phyloP scores from a whole-genome alignment of 2,329 filamentous ascomycete species.

The Colletotrichum sp. region DNA sequence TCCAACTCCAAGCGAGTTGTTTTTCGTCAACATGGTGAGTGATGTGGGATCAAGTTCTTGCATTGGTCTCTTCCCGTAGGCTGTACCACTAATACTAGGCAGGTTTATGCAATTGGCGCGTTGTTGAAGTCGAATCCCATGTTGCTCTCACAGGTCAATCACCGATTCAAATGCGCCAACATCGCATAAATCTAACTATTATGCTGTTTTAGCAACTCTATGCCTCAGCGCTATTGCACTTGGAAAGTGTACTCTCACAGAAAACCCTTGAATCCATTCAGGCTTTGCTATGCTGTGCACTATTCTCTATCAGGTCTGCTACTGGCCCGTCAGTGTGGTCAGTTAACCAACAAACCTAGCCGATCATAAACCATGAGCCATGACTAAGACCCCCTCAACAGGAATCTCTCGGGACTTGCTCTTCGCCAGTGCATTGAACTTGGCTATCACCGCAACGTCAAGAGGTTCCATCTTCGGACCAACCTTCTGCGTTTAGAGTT shows the following conservation, averaged over 20 bases:
- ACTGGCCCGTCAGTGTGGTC: slow-evolving; percentile 30
- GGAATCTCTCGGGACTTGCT: slow-evolving; percentile 33
- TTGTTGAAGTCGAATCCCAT: background rate
- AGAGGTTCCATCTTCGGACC: background rate
- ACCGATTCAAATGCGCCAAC: background rate
- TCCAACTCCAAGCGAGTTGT: background rate
- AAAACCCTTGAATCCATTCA: slow-evolving; percentile 33
- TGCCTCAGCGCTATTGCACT: slow-evolving; percentile 23
- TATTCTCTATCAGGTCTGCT: slow-evolving; percentile 30
- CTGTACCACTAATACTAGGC: background rate
- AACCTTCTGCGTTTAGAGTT: slow-evolving; percentile 1
- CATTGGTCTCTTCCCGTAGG: background rate
- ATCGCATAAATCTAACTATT: background rate
- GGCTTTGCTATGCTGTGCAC: slow-evolving; percentile 31
- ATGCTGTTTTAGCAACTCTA: slow-evolving; percentile 20
- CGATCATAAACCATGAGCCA: background rate
- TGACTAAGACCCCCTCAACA: background rate
- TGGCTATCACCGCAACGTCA: slow-evolving; percentile 30
- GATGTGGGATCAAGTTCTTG: background rate
- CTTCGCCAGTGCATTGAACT: slow-evolving; percentile 37
- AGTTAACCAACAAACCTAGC: background rate
- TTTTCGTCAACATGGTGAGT: slow-evolving; percentile 25
- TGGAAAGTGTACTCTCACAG: slow-evolving; percentile 13
- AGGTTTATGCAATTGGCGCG: slow-evolving; percentile 22
- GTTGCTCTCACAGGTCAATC: slow-evolving; percentile 17